Base-by-base conservation (phyloP, 2,329 filamentous ascomycete genomes). In the Coniochaeta sp. region DNA sequence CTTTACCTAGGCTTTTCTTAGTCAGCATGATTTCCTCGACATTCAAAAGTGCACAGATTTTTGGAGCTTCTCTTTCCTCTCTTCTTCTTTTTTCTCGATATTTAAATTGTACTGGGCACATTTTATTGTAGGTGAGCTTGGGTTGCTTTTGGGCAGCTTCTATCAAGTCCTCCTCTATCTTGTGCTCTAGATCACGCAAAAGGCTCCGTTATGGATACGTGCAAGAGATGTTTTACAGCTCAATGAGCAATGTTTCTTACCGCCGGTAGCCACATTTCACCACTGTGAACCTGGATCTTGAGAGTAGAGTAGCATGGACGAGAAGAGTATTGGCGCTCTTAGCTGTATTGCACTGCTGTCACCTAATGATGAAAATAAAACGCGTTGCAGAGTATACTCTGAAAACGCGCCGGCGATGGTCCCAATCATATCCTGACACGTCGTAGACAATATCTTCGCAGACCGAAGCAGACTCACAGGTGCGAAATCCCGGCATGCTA, bases 121-220 rank as follows among this genome's bases (percentile, higher is more conserved):
- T 70, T 84, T 85, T 88, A 88, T 88, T 87, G 85, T 88, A 84
- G 85, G 85, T 83, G 79, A 81, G 79, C 83, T 86, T 82, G 83
- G 72, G 77, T 77, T 64, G 66, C 69, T 73, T 70, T 73, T 70
- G 74, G 70, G 72, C 69, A 73, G 77, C 74, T 76, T 77, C 77
- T 74, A 73, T 87, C 82, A 80, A 85, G 84, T 84, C 78, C 78
- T 83, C 83, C 85, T 88, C 86, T 88, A 88, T 88, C 84, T 83
- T 86, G 83, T 87, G 83, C 78, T 81, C 85, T 69, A 87, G 85
- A 88, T 71, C 62, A 78, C 79, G 59, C 72, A 67, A 70, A 73
- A 69, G 72, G 85, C 84, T 81, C 84, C 84, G 84, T 74, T 86
- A 86, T 88, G 86, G 86, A 88, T 86, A 83, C 84, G 84, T 81